Evolutionary conservation across 257 asterid genomes (phyloP), one percentile per base, ranked within the genome.

Genomic region (Echites panduratus): DNA sequence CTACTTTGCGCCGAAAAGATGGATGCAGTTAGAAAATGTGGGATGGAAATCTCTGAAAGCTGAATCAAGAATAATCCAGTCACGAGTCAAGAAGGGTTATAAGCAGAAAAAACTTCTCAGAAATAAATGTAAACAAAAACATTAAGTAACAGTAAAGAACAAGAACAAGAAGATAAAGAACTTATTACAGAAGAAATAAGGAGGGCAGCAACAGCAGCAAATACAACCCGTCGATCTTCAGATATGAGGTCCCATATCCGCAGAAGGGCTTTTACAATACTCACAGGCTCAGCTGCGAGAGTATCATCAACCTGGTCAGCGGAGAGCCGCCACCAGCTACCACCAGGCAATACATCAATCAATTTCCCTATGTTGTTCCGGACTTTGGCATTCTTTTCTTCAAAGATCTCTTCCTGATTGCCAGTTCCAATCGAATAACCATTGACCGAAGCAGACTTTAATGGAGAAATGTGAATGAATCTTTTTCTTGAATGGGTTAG

Each of bases 1-100:
- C 85, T 84, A 87, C 88, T 89, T 91, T 91, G 89, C 2, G 98
- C 99, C 66, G 98, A 89, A 80, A 94, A 94, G 70, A 94, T 88
- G 38, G 98, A 89, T 56, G 95, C 97, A 19, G 99, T 90, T 81
- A 94, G 79, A 80, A 80, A 88, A 76, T 90, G 95, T 52, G 99
- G 97, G 67, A 94, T 90, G 20, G 96, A 86, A 70, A 94, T 90
- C 87, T 94, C 96, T 26, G 99, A 83, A 76, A 92, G 76, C 99
- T 94, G 87, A 76, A 69, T 50, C 58, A 84, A 81, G 56, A 73
- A 76, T 29, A 78, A 80, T 16, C 24, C 72, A 80, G 71, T 63
- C 76, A 77, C 77, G 75, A 70, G 71, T 57, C 73, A 73, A 65
- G 38, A 74, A 66, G 26, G 17, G 16, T 26, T 12, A 8, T 17